These are phyloP conservation scores for Thinopyrum obtusiflorum DNA, from an alignment of 202 grass and related monocot genomes.

Conservation along the genomic window DNA sequence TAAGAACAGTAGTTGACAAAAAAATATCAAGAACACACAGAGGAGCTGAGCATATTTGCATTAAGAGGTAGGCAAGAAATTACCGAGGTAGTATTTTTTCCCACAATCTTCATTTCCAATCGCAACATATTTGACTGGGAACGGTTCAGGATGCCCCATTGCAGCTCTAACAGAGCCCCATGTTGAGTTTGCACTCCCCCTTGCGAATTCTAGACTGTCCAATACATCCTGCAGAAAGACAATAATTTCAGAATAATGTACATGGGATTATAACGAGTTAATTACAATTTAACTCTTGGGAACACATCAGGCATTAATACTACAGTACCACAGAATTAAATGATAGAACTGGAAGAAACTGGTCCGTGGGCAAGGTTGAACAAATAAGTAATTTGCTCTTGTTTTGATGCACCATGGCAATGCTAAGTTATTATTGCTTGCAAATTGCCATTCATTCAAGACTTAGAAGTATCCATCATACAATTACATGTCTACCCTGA, in stretches of 20 bases:
- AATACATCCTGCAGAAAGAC: constrained; percentile 67
- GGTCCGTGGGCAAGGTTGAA: background rate
- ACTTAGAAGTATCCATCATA: background rate
- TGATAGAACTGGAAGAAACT: background rate
- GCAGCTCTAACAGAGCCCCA: constrained; percentile 87
- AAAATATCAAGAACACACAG: background rate
- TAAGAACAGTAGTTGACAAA: background rate
- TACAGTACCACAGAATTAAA: constrained; percentile 6
- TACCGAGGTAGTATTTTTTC: constrained; percentile 72
- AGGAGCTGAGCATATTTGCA: background rate
- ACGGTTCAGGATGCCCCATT: constrained; percentile 93
- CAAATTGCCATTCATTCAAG: background rate
- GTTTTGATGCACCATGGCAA: background rate
- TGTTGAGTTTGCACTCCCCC: constrained; percentile 68
- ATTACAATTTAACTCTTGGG: background rate
- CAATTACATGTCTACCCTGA: background rate
- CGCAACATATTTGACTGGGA: constrained; percentile 78
- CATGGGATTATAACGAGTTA: background rate
- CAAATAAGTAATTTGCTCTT: background rate
- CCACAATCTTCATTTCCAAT: constrained; percentile 95
- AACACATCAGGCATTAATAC: background rate
- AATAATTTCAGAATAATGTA: constrained; percentile 17
- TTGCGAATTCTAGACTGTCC: constrained; percentile 92
- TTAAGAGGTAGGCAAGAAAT: background rate
- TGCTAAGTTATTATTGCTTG: background rate